Evolutionary conservation across 2,329 filamentous ascomycete genomes (phyloP), one percentile per base, ranked within the genome.

Genomic region (Penicillium sp.): DNA sequence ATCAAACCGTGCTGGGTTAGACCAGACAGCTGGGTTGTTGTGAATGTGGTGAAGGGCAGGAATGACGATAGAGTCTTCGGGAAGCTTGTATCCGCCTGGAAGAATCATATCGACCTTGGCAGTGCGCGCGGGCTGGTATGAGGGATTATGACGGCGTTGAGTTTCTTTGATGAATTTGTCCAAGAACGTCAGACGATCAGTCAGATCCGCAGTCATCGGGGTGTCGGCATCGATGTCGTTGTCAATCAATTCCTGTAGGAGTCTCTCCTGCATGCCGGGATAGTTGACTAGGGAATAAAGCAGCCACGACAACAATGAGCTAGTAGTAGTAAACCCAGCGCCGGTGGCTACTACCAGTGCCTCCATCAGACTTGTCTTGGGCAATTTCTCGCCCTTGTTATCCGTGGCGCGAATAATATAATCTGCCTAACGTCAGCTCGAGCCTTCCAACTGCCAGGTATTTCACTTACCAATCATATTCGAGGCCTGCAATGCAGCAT

Each of bases 251-350:
- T 86, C 83, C 61, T 86, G 83, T 0, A 86, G 71, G 0, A 86
- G 75, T 3, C 78, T 71, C 12, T 82, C 81, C 63, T 86, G 83
- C 67, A 80, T 79, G 0, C 81, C 82, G 0, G 76, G 73, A 60
- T 86, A 86, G 2, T 66, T 72, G 6, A 80, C 77, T 1, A 85
- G 67, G 6, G 77, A 74, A 63, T 84, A 85, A 35, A 85, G 64
- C 1, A 82, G 71, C 84, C 82, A 86, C 0, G 81, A 83, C 3
- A 86, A 72, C 7, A 86, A 75, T 0, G 81, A 81, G 4, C 77
- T 80, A 0, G 81, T 86, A 0, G 84, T 86, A 1, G 80, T 84
- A 71, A 86, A 86, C n/a, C 84, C 84, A 3, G 83, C 83, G 3
- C 75, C 83, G 0, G 78, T 82, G 6, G 77, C 77, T 3, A 85